phyloP scores from a whole-genome alignment of 345 rosid species.

The Adansonia digitata region DNA sequence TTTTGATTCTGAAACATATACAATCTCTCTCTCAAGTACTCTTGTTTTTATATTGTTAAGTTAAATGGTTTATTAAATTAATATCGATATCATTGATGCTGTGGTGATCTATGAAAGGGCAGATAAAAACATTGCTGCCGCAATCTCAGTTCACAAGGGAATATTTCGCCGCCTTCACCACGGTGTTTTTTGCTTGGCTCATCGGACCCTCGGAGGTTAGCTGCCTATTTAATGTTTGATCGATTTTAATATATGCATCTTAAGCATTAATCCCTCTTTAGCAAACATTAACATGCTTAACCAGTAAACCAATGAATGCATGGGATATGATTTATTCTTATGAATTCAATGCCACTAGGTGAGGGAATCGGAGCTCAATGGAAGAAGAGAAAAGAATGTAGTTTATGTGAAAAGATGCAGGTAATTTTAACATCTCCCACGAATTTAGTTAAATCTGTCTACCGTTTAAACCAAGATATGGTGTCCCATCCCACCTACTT shows the following conservation, averaged over 20 bases:
- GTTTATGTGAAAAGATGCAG: slow-evolving; percentile 89
- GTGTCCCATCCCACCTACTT: slow-evolving; percentile 34
- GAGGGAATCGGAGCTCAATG: slow-evolving; percentile 70
- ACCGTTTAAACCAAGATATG: slow-evolving; percentile 5
- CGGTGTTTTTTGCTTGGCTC: slow-evolving; percentile 80
- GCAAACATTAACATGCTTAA: too few relatives aligned
- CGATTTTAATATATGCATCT: too few relatives aligned
- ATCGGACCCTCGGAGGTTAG: slow-evolving; percentile 79
- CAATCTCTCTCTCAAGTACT: background rate
- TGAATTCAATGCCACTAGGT: slow-evolving; percentile 37
- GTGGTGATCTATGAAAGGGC: slow-evolving; percentile 3
- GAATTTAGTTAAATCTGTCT: background rate
- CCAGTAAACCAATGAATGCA: too few relatives aligned
- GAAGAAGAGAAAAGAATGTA: slow-evolving; percentile 69
- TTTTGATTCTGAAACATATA: background rate
- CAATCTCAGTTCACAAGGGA: slow-evolving; percentile 63
- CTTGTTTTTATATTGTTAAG: background rate
- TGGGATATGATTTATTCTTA: too few relatives aligned
- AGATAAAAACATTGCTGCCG: slow-evolving; percentile 62
- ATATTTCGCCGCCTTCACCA: slow-evolving; percentile 74
- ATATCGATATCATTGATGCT: background rate
- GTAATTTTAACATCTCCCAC: slow-evolving; percentile 33
- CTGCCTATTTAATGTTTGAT: too few relatives aligned
- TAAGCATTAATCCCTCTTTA: too few relatives aligned
- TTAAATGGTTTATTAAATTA: background rate